These are phyloP conservation scores for Phytophthora brassicae DNA, from an alignment of 352 stramenopile species.

Conservation along the genomic window DNA sequence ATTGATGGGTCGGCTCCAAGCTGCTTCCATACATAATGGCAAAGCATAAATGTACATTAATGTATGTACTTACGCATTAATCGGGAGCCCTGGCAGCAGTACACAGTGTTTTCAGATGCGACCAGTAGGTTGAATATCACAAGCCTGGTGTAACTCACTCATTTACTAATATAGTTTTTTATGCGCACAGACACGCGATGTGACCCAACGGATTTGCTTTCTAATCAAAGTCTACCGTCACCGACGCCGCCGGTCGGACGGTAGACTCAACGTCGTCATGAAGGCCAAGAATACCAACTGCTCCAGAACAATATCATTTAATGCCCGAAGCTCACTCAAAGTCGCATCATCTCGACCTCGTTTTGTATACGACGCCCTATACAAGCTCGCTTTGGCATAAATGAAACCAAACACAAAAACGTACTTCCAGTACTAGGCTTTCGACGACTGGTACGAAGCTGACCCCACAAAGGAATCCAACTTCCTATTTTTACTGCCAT, in stretches of 20 bases:
- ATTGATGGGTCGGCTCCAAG: too few species aligned
- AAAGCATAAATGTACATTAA: too few species aligned
- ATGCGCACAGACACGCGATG: background rate
- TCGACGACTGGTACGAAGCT: too few species aligned
- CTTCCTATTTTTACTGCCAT: slow-evolving; percentile 24
- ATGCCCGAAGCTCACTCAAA: background rate
- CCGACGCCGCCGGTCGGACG: too few species aligned
- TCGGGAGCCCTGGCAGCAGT: too few species aligned
- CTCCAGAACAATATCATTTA: background rate
- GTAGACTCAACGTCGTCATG: too few species aligned
- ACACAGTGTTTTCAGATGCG: background rate
- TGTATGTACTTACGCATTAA: too few species aligned
- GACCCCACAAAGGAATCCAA: too few species aligned
- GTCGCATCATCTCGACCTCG: background rate
- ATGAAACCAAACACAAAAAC: slow-evolving; percentile 2
- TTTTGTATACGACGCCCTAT: slow-evolving; percentile 1
- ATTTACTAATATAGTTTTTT: slow-evolving; percentile 16
- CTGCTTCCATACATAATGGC: too few species aligned
- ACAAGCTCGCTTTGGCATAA: background rate
- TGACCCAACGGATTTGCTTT: too few species aligned
- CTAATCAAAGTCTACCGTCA: too few species aligned
- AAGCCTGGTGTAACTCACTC: slow-evolving; percentile 25
- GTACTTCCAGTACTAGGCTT: slow-evolving; percentile 8
- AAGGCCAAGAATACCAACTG: background rate
- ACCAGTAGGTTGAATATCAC: too few species aligned